Base-by-base conservation (phyloP, 768 basidiomycete genomes). In the Podaxis sp. region DNA sequence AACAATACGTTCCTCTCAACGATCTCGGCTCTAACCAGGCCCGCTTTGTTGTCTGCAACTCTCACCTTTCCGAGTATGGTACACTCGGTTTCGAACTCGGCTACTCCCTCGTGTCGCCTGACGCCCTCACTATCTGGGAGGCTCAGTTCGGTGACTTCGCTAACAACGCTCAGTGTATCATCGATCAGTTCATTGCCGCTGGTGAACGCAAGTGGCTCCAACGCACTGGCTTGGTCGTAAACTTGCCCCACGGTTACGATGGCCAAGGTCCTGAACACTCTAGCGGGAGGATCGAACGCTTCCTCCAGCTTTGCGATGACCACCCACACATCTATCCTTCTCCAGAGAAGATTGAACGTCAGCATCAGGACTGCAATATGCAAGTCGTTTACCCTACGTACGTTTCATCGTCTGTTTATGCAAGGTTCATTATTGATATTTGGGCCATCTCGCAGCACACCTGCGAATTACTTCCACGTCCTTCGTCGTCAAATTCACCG, bases 291-390 rank as follows among this genome's bases (percentile, higher is more conserved):
- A 83, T 98, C 50, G 96, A 99, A 76, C 85, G 97, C 33, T 99
- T 98, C 87, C 78, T 99, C 67, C 97, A 98, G 78, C 86, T 99
- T 49, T 97, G 95, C 71, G 96, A 97, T 74, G 96, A 99, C 69
- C 95, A 99, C 73, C 96, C 96, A 5, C 82, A 94, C 72, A 74
- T 89, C 63, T 98, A 87, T 87, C 96, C 96, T 1, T 87, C 87
- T 0, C 84, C 84, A 1, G 87, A 96, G 75, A 97, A 96, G 80
- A 76, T 96, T 64, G 93, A 95, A 71, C 80, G 97, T 52, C 95
- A 97, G 70, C 95, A 98, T 72, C 97, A 99, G 79, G 97, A 99
- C 74, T 97, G 96, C 77, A 99, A 98, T 73, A 94, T 98, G 93
- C 97, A 98, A 77, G 90, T 99, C 67, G 94, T 96, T 29, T 98